Percentiles rank a stretch among this genome's conserved stretches.
Conservation (phyloP, 768 basidiomycete species). For the Mycena rosella region DNA sequence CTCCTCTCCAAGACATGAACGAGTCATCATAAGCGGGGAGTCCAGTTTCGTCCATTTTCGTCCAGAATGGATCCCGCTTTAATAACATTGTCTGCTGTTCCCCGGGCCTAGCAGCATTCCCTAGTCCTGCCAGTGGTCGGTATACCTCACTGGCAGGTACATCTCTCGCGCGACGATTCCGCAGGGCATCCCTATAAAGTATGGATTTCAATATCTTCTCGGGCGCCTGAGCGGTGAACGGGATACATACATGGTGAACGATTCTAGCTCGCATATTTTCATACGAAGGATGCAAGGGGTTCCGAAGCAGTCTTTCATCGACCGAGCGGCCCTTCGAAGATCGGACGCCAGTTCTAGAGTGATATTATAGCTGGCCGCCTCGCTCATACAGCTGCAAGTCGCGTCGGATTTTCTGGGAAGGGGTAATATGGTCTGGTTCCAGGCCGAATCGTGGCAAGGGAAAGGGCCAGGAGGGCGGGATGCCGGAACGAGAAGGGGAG, state of each 20-base stretch:
- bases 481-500: constrained; percentile 46
- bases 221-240: background rate
- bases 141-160: background rate
- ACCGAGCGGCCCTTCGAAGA: constrained; percentile 67
- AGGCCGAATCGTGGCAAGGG: constrained; percentile 46
- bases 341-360: constrained; percentile 75
- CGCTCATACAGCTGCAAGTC: constrained; percentile 62
- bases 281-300: constrained; percentile 47
- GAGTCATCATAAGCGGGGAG: constrained; percentile 63
- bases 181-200: constrained; percentile 13
- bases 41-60: constrained; percentile 41
- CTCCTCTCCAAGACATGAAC: constrained; percentile 71
- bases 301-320: constrained; percentile 55
- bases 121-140: constrained; percentile 19
- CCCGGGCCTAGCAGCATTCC: constrained; percentile 33
- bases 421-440: constrained; percentile 29
- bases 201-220: constrained; percentile 26
- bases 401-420: constrained; percentile 29
- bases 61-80: constrained; percentile 33
- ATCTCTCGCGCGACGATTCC: background rate
- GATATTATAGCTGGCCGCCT: constrained; percentile 65
- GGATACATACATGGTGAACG: constrained; percentile 11
- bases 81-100: constrained; percentile 36
- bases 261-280: constrained; percentile 26
- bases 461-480: constrained; percentile 54